Conservation (phyloP, 2,329 filamentous ascomycete species). For the Monilinia laxa region DNA sequence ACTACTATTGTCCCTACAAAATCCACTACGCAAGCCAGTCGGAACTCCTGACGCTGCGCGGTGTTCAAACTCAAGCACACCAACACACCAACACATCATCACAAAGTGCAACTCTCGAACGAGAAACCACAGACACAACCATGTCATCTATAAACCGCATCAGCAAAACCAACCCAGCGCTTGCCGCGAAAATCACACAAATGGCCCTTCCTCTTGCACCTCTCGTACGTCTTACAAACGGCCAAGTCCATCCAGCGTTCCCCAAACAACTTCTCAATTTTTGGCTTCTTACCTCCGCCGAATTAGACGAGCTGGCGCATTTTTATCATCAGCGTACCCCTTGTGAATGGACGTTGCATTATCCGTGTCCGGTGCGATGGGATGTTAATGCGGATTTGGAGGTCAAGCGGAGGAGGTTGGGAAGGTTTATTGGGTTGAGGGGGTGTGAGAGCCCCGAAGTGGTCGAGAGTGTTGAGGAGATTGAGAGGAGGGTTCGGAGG, state of each 20-base stretch:
- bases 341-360: conserved; percentile 54
- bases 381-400: conserved; percentile 51
- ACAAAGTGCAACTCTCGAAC: background rate
- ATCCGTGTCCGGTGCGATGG: conserved; percentile 71
- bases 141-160: conserved; percentile 12
- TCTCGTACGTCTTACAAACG: conserved; percentile 62
- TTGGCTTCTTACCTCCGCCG: conserved; percentile 68
- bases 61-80: background rate
- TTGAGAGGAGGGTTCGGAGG: conserved; percentile 45
- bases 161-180: conserved; percentile 46
- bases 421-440: conserved; percentile 69
- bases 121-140: background rate
- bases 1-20: background rate
- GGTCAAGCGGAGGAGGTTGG: conserved; percentile 68
- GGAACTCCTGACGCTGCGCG: background rate
- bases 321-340: conserved; percentile 72
- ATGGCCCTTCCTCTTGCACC: conserved; percentile 66
- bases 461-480: conserved; percentile 32
- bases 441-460: conserved; percentile 57
- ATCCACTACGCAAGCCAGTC: background rate
- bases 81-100: background rate
- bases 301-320: conserved; percentile 67
- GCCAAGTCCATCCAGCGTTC: conserved; percentile 63
- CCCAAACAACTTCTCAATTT: conserved; percentile 67
- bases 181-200: conserved; percentile 61